These are phyloP conservation scores for Hyphopichia khmerensis DNA, from an alignment of 1,139 yeast genomes.

Conservation along the genomic window DNA sequence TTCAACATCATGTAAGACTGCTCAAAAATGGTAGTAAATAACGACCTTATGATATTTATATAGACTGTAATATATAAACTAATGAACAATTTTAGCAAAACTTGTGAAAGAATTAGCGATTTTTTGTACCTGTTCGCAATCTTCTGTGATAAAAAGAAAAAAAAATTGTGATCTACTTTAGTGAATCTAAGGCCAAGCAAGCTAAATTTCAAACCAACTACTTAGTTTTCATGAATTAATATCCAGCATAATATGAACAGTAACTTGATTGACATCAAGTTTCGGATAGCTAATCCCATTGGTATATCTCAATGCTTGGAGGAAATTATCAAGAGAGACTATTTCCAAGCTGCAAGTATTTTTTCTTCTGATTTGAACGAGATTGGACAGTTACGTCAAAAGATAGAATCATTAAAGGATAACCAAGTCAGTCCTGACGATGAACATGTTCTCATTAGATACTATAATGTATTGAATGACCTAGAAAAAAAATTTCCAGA, in stretches of 20 bases:
- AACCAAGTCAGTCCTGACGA: slow-evolving; percentile 15
- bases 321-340: slow-evolving; percentile 55
- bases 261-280: slow-evolving; percentile 52
- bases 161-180: too few relatives aligned
- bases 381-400: slow-evolving; percentile 30
- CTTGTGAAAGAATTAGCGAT: too few relatives aligned
- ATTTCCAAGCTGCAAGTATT: slow-evolving; percentile 61
- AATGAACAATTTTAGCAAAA: too few relatives aligned
- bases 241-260: slow-evolving; percentile 17
- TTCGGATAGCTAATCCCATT: slow-evolving; percentile 48
- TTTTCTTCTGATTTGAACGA: slow-evolving; percentile 51
- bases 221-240: background rate
- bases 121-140: too few relatives aligned
- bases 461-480: slow-evolving; percentile 29
- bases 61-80: background rate
- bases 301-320: slow-evolving; percentile 48
- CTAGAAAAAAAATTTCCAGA: slow-evolving; percentile 40
- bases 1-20: slow-evolving; percentile 20
- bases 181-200: too few relatives aligned
- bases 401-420: slow-evolving; percentile 21
- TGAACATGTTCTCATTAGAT: slow-evolving; percentile 23
- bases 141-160: too few relatives aligned
- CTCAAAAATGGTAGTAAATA: background rate
- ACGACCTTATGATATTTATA: background rate
- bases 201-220: background rate